A percentile compares a stretch with the other conserved stretches of the same genome.
Conservation (phyloP, 768 basidiomycete species). For the Gloeostereum incarnatum region DNA sequence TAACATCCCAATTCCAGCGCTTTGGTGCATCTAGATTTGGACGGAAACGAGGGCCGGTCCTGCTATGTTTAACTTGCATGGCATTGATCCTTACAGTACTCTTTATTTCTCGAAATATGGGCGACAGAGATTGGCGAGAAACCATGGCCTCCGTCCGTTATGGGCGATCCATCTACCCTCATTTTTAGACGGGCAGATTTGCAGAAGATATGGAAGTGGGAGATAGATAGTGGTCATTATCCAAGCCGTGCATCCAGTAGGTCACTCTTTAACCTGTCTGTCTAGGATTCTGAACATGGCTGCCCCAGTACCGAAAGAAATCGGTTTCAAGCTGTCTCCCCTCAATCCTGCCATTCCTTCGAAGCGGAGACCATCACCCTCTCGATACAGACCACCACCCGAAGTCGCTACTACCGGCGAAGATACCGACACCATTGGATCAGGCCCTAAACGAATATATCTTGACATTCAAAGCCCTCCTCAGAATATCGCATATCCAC, state of each 20-base stretch:
- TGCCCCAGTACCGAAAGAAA: constrained; percentile 50
- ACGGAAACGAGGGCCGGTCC: constrained; percentile 23
- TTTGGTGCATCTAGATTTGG: constrained; percentile 23
- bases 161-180: constrained; percentile 30
- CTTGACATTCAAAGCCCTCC: constrained; percentile 53
- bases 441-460: constrained; percentile 70
- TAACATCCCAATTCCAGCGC: constrained; percentile 23
- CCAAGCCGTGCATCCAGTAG: constrained; percentile 45
- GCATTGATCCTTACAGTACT: constrained; percentile 21
- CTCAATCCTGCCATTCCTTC: constrained; percentile 61
- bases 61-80: constrained; percentile 24
- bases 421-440: constrained; percentile 46
- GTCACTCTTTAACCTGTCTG: constrained; percentile 13
- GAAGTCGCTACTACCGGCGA: constrained; percentile 27
- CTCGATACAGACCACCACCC: constrained; percentile 35
- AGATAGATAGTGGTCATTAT: constrained; percentile 59
- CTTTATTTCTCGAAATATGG: constrained; percentile 22
- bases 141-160: constrained; percentile 12
- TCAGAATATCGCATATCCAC: constrained; percentile 68
- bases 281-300: background rate
- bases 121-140: constrained; percentile 22
- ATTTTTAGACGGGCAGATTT: constrained; percentile 45
- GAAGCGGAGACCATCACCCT: constrained; percentile 32
- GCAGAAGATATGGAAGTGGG: constrained; percentile 64
- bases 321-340: constrained; percentile 46